phyloP scores from a whole-genome alignment of 2,329 filamentous ascomycete species.

The Bipolaris gigantea region DNA sequence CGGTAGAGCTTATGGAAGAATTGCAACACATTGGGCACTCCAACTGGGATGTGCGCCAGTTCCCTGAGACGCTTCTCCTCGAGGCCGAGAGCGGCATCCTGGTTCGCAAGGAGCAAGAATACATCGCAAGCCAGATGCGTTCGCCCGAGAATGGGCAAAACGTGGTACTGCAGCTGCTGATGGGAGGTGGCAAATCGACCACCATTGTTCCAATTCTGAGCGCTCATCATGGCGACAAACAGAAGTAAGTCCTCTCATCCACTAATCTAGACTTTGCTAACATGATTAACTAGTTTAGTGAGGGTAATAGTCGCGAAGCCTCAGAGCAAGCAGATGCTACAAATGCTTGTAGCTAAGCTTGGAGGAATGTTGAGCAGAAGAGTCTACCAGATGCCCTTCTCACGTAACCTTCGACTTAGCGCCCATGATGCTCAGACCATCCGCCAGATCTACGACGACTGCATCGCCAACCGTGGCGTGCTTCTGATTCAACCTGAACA shows the following conservation, averaged over 20 bases:
- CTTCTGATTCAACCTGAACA: constrained; percentile 67
- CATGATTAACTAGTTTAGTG: constrained; percentile 47
- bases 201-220: constrained; percentile 39
- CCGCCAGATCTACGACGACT: constrained; percentile 48
- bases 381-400: constrained; percentile 63
- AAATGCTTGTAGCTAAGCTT: constrained; percentile 58
- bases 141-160: constrained; percentile 24
- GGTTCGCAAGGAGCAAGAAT: constrained; percentile 62
- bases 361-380: constrained; percentile 59
- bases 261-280: not conserved
- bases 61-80: constrained; percentile 64
- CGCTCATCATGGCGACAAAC: constrained; percentile 53
- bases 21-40: constrained; percentile 56
- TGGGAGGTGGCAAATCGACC: constrained; percentile 41
- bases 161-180: constrained; percentile 39
- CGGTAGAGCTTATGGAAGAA: constrained; percentile 37
- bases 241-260: constrained; percentile 19
- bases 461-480: constrained; percentile 56
- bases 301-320: constrained; percentile 65
- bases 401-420: constrained; percentile 50
- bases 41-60: constrained; percentile 57
- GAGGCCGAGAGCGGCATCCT: constrained; percentile 66
- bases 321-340: constrained; percentile 62
- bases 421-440: constrained; percentile 43
- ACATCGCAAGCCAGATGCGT: constrained; percentile 62